Evolutionary conservation across 1,284 basidiomycete species (phyloP), one percentile per base, ranked within the genome.

Genomic region (Sparassis latifolia): DNA sequence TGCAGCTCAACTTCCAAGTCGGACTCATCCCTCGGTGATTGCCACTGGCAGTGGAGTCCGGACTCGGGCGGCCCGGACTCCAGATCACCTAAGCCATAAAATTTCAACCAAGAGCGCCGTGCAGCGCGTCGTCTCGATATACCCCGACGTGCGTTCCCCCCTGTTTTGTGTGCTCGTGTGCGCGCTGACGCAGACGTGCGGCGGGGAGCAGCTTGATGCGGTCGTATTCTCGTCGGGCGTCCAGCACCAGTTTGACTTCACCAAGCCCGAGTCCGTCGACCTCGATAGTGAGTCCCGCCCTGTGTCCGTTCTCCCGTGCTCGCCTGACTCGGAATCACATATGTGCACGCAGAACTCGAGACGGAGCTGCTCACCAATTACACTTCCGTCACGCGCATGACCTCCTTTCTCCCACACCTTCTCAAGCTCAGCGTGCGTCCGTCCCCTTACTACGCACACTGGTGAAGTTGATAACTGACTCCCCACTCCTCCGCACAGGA

Each of bases 281-380:
- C 57, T 79, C 10, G 70, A 73, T 39, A 66, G 79, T 78, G 59
- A 51, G 70, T 55, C 33, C 27, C 28, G 37, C 32, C 35, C 35
- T 12, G 35, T 7, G 35, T 6, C 35, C 12, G 12, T 37, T 12
- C 35, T 37, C 35, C 35, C 35, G 35, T 7, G 35, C 35, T 37
- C 7, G 12, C 12, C 35, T 37, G n/a, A n/a, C n/a, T n/a, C n/a
- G n/a, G n/a, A 42, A 12, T 38, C 27, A 33, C 27, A 28, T 28
- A 37, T 37, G n/a, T n/a, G n/a, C 35, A 37, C 35, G 33, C 5
- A 20, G 78, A 70, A 44, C 55, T 82, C 32, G 61, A 68, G 28
- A 63, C 62, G 31, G 82, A 86, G 61, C 57, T 82, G 3, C 73
- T 75, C 46, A 71, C 76, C 38, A 84, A 86, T 60, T 84, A 84